Evolutionary conservation across 169 alveolate species (phyloP).

Genomic region (Cryptosporidium tyzzeri): DNA sequence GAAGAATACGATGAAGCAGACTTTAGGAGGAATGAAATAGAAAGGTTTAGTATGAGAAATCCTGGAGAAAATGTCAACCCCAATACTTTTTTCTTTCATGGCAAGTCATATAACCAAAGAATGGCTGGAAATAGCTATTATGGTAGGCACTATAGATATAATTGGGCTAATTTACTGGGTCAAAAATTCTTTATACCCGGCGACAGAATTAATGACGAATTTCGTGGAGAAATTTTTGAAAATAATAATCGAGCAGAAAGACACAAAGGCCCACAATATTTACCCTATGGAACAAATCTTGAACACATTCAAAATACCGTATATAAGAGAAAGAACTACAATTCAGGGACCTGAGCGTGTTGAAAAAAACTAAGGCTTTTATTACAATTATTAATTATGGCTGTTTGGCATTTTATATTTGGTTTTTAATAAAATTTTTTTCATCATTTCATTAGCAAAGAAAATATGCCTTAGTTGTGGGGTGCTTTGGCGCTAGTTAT

Average conservation of each 20-base stretch:
- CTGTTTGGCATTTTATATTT: neutral
- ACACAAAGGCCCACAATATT: neutral
- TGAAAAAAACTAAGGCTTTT: neutral
- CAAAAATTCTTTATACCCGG: conserved; percentile 38
- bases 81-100: neutral
- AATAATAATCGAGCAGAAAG: neutral
- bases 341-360: too few species aligned
- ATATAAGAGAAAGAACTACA: neutral
- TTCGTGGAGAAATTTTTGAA: neutral
- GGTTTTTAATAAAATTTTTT: neutral
- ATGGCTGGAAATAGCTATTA: conserved; percentile 31
- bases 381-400: neutral
- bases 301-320: neutral
- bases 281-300: neutral
- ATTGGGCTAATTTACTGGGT: conserved; percentile 62
- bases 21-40: neutral
- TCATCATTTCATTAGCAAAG: neutral
- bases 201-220: neutral
- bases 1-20: conserved; percentile 44
- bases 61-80: neutral
- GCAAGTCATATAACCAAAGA: conserved; percentile 45
- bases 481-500: conserved; percentile 47
- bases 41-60: neutral
- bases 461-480: conserved; percentile 2
- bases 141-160: conserved; percentile 12